Evolutionary conservation across 169 alveolate species (phyloP).

Genomic region (Plasmodium yoelii): DNA sequence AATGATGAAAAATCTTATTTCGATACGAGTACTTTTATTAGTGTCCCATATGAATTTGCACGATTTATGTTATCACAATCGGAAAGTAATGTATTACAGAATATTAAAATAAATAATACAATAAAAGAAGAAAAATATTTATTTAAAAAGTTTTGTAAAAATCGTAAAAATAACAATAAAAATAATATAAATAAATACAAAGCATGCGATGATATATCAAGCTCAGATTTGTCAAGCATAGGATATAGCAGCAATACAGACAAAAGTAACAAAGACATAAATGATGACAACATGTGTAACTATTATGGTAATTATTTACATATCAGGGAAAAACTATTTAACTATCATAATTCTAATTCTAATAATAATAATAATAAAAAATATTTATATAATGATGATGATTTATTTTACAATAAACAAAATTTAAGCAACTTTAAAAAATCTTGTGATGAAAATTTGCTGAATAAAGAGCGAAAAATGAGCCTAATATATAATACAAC

Average conservation of each 20-base stretch:
- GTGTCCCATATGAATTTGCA: conserved; percentile 71
- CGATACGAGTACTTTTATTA: conserved; percentile 69
- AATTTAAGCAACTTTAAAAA: conserved; percentile 14
- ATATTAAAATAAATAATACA: conserved; percentile 56
- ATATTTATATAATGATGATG: conserved; percentile 11
- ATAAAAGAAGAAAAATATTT: conserved; percentile 64
- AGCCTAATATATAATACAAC: too few species aligned
- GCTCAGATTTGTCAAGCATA: conserved; percentile 3
- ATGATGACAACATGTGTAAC: neutral
- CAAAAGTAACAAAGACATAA: conserved; percentile 26
- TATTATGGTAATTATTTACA: conserved; percentile 35
- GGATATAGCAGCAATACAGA: conserved; percentile 5
- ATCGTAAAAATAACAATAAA: conserved; percentile 1
- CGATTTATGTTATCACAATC: conserved; percentile 50
- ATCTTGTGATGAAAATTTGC: neutral
- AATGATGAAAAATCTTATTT: conserved; percentile 63
- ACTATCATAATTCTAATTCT: conserved; percentile 11
- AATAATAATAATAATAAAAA: conserved; percentile 12
- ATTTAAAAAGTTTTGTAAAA: conserved; percentile 39
- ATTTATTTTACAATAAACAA: conserved; percentile 19
- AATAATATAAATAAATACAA: neutral
- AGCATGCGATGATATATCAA: neutral
- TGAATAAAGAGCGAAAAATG: neutral
- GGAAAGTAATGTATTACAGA: conserved; percentile 21
- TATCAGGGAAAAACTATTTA: conserved; percentile 19